Conservation (phyloP, 2,329 filamentous ascomycete species). For the Ophiostoma montium region DNA sequence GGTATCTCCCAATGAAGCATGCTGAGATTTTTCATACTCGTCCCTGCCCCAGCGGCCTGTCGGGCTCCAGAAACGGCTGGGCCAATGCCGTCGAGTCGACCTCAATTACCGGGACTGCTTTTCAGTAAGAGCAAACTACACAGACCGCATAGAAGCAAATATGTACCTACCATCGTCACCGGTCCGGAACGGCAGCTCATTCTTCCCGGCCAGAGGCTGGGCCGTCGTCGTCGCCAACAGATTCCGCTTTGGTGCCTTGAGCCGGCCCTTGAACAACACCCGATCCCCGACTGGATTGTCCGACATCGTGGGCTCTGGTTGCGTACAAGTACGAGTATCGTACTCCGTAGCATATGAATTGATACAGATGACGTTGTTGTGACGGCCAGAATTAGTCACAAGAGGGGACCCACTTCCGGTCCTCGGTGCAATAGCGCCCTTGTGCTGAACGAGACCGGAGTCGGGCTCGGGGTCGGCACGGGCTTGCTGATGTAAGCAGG, state of each 20-base stretch:
- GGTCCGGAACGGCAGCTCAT: conserved; percentile 7
- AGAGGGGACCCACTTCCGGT: not conserved
- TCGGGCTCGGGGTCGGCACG: not conserved
- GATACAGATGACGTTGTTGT: too few species aligned
- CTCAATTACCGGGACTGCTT: conserved; percentile 1
- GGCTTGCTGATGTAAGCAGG: not conserved
- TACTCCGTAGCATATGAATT: too few species aligned
- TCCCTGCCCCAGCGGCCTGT: conserved; percentile 3
- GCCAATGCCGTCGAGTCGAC: conserved; percentile 9
- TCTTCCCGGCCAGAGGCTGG: not conserved
- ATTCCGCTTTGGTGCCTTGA: conserved; percentile 8
- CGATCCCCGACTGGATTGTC: not conserved
- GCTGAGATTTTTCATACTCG: too few species aligned
- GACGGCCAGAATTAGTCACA: not conserved
- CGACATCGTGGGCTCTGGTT: too few species aligned
- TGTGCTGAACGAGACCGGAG: conserved; percentile 1
- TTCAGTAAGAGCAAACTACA: not conserved
- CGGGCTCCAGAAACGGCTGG: conserved; percentile 11
- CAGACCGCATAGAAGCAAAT: not conserved
- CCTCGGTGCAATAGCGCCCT: not conserved
- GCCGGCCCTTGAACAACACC: conserved; percentile 9
- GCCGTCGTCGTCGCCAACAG: conserved; percentile 2
- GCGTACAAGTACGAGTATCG: too few species aligned
- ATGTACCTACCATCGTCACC: not conserved
- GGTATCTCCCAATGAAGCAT: too few species aligned